These are phyloP conservation scores for Venturiaceae sp. DNA, from an alignment of 2,329 filamentous ascomycete genomes.

Conservation along the genomic window DNA sequence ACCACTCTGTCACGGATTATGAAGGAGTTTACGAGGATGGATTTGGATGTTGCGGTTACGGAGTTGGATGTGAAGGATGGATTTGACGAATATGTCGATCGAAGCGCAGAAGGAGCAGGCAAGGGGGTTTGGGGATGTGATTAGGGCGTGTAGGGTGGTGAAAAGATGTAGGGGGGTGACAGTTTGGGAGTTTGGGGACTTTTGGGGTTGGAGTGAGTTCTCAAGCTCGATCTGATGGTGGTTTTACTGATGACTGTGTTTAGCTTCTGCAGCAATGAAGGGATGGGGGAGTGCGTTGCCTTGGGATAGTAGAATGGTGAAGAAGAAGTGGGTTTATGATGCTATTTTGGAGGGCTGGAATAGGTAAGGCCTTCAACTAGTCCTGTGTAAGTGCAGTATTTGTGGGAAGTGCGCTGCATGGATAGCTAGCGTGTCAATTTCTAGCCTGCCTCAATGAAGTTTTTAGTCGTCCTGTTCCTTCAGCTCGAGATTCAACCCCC, in stretches of 20 bases:
- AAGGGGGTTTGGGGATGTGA: slow-evolving; percentile 24
- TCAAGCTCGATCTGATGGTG: neutral
- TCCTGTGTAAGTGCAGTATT: no score
- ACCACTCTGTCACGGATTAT: slow-evolving; percentile 35
- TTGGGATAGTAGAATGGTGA: slow-evolving; percentile 35
- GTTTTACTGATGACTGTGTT: neutral
- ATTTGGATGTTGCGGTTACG: slow-evolving; percentile 50
- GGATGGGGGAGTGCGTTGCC: slow-evolving; percentile 33
- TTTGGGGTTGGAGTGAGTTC: slow-evolving; percentile 29
- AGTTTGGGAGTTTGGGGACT: slow-evolving; percentile 44
- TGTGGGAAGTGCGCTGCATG: no score
- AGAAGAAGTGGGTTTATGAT: slow-evolving; percentile 27
- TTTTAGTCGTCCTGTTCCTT: no score
- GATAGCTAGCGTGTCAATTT: no score
- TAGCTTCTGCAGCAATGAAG: slow-evolving; percentile 25
- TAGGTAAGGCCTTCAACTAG: no score
- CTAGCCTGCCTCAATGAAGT: no score
- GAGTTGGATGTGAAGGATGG: slow-evolving; percentile 51
- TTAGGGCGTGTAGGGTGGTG: slow-evolving; percentile 43
- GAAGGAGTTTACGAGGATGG: slow-evolving; percentile 39
- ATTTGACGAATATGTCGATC: slow-evolving; percentile 10
- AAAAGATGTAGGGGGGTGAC: slow-evolving; percentile 50
- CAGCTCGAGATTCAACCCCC: no score
- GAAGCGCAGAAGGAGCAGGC: slow-evolving; percentile 12
- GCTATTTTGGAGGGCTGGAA: slow-evolving; percentile 16